Evolutionary conservation across 208 protist genomes (phyloP), one percentile per base, ranked within the genome.

Genomic region (Paratrypanosoma confusum): DNA sequence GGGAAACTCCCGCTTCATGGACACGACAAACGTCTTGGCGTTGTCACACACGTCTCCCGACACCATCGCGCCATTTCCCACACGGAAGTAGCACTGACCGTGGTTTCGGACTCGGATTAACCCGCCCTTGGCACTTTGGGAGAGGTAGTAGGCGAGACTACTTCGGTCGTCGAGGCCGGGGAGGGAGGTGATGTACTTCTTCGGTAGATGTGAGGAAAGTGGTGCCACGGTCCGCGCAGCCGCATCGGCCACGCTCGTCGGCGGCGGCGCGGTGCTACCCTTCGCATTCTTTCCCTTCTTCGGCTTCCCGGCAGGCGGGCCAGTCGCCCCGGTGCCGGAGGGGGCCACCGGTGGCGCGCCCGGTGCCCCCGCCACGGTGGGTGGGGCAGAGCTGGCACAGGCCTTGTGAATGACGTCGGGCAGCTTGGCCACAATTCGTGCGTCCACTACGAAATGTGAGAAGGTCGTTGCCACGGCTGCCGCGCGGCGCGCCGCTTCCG

Each of bases 41-140:
- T 91, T 91, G 20, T 82, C 78, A 37, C 78, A 87, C 13, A 91
- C 59, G 24, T 81, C 78, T n/a, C 82, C 82, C 7, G 75, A 74
- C 6, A 69, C 80, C 78, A 91, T 87, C 16, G 65, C 76, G 29
- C 75, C 82, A 42, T 91, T 74, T 0, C 82, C 82, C 18, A 91
- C 75, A 27, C 82, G 78, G 13, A 88, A 59, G 8, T 67, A 39
- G 1, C 84, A 44, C 50, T 81, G 78, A 11, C 82, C 82, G 11
- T 10, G 53, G 25, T 44, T 36, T 18, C 50, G 37, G 20, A 25
- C 39, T 18, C 65, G 57, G 31, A 87, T 24, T 29, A 71, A 61
- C 5, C 47, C 56, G 7, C 65, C 58, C 0, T 37, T 72, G 21
- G 64, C 55, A 16, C 68, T 72, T 55, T 84, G 74, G 13, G 82